phyloP scores from a whole-genome alignment of 768 basidiomycete genomes.

The Tremella mesenterica region DNA sequence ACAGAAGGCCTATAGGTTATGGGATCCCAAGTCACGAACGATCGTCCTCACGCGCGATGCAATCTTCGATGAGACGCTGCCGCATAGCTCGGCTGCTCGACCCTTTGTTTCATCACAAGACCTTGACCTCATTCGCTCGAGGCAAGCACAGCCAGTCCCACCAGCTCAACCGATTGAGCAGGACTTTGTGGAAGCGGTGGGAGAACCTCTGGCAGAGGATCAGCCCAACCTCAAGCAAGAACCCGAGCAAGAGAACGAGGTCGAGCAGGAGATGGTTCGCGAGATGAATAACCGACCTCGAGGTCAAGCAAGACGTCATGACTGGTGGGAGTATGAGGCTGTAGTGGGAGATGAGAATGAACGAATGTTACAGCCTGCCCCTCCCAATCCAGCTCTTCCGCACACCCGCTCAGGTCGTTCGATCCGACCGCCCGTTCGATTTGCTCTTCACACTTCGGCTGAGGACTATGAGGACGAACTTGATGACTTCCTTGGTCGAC shows the following conservation, averaged over 20 bases:
- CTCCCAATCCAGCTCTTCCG: not conserved
- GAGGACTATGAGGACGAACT: slow-evolving; percentile 2
- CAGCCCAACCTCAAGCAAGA: not conserved
- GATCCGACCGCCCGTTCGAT: not conserved
- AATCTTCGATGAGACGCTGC: slow-evolving; percentile 5
- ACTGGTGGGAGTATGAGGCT: slow-evolving; percentile 1
- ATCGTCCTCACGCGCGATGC: not conserved
- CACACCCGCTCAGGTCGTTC: not conserved
- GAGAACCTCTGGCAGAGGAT: not conserved
- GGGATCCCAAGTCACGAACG: slow-evolving; percentile 1
- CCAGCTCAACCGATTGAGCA: not conserved
- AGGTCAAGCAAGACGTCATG: not conserved
- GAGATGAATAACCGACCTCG: not conserved
- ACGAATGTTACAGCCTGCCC: not conserved
- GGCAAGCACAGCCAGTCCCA: not conserved
- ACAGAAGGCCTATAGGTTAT: slow-evolving; percentile 3
- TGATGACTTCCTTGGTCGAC: slow-evolving; percentile 5
- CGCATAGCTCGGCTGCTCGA: not conserved
- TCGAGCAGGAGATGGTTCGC: no score
- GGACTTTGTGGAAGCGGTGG: slow-evolving; percentile 1
- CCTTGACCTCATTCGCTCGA: not conserved
- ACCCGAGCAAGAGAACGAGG: not conserved
- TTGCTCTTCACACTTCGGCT: slow-evolving; percentile 1
- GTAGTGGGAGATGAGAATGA: slow-evolving; percentile 1
- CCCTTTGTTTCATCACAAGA: not conserved